Evolutionary conservation across 73 alveolate genomes (phyloP), one percentile per base, ranked within the genome.

Genomic region (Paramecium tetraurelia): DNA sequence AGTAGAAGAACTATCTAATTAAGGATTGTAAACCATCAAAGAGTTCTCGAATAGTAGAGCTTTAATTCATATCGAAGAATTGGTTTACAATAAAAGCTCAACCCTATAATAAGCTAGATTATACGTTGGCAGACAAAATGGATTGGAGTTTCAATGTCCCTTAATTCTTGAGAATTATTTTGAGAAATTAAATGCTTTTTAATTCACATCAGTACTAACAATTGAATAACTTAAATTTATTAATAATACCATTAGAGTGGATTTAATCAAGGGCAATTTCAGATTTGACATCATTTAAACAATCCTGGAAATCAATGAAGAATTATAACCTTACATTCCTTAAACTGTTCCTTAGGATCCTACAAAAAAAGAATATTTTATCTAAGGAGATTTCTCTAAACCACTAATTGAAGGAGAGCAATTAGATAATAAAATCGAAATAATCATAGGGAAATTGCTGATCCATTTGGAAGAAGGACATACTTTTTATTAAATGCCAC

Each of bases 381-480:
- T 63, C 1, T 10, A 20, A 31, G 5, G 5, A 2, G 46, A 63
- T 63, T 11, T 63, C 1, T 63, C 41, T 5, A 27, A 63, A 63
- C 24, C 20, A 27, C 24, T 63, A 22, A 63, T 63, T 12, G 27
- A 27, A 12, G 84, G 46, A 6, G 46, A 33, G 12, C 5, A 27
- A 63, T 12, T 63, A 63, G 24, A 27, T 27, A 33, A 63, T 27
- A 22, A 63, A 63, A 31, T 63, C 2, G 29, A 11, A 7, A 63
- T 63, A 27, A 27, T 4, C 0, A 63, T 63, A 3, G 84, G 48
- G 12, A 2, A 63, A 3, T 12, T 63, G 7, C 46, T 31, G 12
- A 63, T 63, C 12, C 24, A 63, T 63, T 63, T 63, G 12, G 84
- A 63, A 63, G 84, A 63, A 63, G 84, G 84, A 63, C 84, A 63